phyloP scores from a whole-genome alignment of 1,284 basidiomycete species.

The Heterobasidion occidentale region DNA sequence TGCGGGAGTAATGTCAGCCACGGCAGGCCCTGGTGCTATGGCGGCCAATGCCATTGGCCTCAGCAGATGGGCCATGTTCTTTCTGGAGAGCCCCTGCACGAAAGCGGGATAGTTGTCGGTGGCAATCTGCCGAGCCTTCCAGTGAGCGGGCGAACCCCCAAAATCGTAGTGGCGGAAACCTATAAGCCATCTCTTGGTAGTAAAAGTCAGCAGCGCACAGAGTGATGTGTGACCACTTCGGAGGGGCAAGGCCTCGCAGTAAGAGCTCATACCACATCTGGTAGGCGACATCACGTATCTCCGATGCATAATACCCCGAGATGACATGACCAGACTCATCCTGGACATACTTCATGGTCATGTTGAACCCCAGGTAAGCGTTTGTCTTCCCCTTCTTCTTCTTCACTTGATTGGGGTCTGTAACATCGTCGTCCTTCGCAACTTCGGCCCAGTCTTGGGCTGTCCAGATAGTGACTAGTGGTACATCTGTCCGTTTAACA shows the following conservation, averaged over 20 bases:
- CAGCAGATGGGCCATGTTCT: too few species aligned
- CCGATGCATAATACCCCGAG: neutral
- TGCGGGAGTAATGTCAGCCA: too few species aligned
- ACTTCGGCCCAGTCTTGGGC: too few species aligned
- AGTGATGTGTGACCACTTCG: neutral
- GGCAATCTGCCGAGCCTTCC: neutral
- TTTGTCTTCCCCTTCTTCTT: neutral
- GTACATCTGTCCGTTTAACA: too few species aligned
- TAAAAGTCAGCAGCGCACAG: neutral
- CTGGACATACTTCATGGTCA: neutral
- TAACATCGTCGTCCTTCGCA: neutral
- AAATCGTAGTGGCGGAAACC: neutral
- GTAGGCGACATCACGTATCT: neutral
- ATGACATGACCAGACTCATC: neutral
- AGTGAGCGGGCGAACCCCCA: neutral
- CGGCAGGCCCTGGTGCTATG: too few species aligned
- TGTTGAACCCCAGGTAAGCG: neutral
- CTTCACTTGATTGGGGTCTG: neutral
- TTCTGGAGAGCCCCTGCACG: neutral
- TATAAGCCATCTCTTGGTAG: neutral
- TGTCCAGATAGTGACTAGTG: too few species aligned
- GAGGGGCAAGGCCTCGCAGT: neutral
- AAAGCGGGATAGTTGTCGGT: neutral
- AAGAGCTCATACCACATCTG: neutral
- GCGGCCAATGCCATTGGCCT: too few species aligned